Conservation (phyloP, 495 filamentous ascomycete species). For the Astrothelium subdiscretum region DNA sequence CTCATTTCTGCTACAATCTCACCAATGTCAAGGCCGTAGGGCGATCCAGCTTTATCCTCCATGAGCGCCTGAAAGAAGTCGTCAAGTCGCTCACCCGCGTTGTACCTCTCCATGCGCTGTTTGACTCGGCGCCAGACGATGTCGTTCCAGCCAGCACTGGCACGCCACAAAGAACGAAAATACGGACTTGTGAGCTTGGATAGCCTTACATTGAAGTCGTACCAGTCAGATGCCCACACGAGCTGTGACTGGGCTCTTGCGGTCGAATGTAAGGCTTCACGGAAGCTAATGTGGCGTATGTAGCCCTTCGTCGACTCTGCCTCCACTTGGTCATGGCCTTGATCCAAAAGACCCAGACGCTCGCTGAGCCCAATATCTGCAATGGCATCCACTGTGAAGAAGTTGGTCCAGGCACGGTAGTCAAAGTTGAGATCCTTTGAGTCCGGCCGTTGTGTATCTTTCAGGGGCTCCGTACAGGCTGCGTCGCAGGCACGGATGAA, state of each 20-base stretch:
- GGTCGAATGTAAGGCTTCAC: conserved; percentile 37
- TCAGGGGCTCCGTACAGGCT: conserved; percentile 12
- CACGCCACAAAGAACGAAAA: conserved; percentile 8
- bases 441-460: neutral
- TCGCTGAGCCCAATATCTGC: conserved; percentile 33
- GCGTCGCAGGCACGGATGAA: conserved; percentile 17
- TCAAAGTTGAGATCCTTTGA: conserved; percentile 25
- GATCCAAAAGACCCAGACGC: conserved; percentile 40
- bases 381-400: conserved; percentile 35
- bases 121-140: conserved; percentile 19
- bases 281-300: conserved; percentile 29
- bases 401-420: conserved; percentile 35
- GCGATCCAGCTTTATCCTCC: conserved; percentile 36
- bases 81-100: conserved; percentile 41
- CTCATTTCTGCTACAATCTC: conserved; percentile 23
- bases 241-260: conserved; percentile 32
- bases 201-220: conserved; percentile 13
- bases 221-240: conserved; percentile 41
- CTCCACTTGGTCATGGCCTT: conserved; percentile 32
- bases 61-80: conserved; percentile 47
- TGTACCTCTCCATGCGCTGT: conserved; percentile 22
- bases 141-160: conserved; percentile 23
- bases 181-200: conserved; percentile 3
- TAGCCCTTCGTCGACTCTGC: conserved; percentile 34
- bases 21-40: conserved; percentile 23